Base-by-base conservation (phyloP, 2,329 filamentous ascomycete species). In the Pseudogymnoascus sp. region DNA sequence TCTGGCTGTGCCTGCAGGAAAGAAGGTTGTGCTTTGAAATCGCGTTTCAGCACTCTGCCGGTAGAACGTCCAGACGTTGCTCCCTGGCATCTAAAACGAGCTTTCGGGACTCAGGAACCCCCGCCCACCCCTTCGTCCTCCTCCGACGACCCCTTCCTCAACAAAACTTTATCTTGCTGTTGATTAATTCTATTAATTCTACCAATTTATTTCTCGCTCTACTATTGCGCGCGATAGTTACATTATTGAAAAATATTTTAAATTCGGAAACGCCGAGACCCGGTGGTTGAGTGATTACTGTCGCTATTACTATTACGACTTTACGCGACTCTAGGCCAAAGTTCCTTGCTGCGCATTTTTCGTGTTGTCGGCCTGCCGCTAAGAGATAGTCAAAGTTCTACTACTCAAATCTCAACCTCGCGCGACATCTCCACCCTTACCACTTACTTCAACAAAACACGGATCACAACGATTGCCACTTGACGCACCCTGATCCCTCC, bases 331-430 rank as follows among this genome's bases (percentile, higher is more conserved):
- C n/a, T n/a, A n/a, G n/a, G n/a, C n/a, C 21, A 47, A 47, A 47
- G 42, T 47, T 26, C 42, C 42, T 47, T 47, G 13, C 21, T 47
- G 42, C 42, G 42, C 42, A 47, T 47, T 47, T 47, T 47, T 47
- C 42, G 42, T 47, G 42, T 47, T 47, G 42, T 47, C 42, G 42
- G 42, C 42, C 42, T n/a, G 42, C 42, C 53, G 53, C 53, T 60
- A 60, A 60, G 53, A 31, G 28, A 36, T 60, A 60, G 53, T 60
- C 53, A 60, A 60, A 60, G 53, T 60, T 60, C 53, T 60, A 23
- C 19, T 60, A 47, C 42, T 47, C 42, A 60, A 60, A 60, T 60
- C 53, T 60, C 28, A 60, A 60, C 53, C 53, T 60, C 53, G 53
- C 42, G 42, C 53, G 53, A 59, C 53, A 59, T 33, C 53, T 59